A percentile compares a stretch with the other conserved stretches of the same genome.
phyloP scores from a whole-genome alignment of 1,284 basidiomycete species.

The Sporisorium reilianum region DNA sequence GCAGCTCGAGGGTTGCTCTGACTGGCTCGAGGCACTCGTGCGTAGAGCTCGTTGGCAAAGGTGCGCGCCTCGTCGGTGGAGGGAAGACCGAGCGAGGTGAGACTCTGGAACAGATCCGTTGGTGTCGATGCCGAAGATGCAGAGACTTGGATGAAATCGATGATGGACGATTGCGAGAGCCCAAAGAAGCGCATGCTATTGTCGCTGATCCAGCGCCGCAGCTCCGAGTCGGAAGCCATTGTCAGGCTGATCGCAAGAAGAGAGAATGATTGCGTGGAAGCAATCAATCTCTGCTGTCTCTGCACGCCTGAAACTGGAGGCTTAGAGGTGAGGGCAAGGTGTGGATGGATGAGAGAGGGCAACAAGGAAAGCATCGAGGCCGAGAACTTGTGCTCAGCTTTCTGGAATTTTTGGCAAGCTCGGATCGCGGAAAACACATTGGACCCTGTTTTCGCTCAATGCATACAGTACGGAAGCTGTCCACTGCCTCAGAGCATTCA shows the following conservation, averaged over 20 bases:
- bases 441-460: constrained; percentile 8
- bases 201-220: constrained; percentile 64
- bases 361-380: neutral
- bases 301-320: too few relatives aligned
- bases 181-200: constrained; percentile 61
- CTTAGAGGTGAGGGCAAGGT: neutral
- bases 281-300: neutral
- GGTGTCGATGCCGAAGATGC: constrained; percentile 85
- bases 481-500: neutral
- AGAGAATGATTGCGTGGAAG: neutral
- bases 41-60: constrained; percentile 83
- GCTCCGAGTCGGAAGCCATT: constrained; percentile 35
- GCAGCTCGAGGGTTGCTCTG: constrained; percentile 77
- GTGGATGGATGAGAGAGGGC: neutral
- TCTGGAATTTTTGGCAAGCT: neutral
- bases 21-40: constrained; percentile 76
- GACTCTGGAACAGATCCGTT: constrained; percentile 80
- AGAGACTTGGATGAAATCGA: constrained; percentile 61
- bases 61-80: constrained; percentile 81
- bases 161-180: constrained; percentile 59
- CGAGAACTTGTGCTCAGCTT: constrained; percentile 3
- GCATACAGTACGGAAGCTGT: neutral
- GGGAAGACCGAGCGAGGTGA: constrained; percentile 83
- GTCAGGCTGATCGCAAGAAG: neutral
- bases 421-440: constrained; percentile 16